Conservation (phyloP, 164 flowering plant genomes). For the Vitis labrusca region DNA sequence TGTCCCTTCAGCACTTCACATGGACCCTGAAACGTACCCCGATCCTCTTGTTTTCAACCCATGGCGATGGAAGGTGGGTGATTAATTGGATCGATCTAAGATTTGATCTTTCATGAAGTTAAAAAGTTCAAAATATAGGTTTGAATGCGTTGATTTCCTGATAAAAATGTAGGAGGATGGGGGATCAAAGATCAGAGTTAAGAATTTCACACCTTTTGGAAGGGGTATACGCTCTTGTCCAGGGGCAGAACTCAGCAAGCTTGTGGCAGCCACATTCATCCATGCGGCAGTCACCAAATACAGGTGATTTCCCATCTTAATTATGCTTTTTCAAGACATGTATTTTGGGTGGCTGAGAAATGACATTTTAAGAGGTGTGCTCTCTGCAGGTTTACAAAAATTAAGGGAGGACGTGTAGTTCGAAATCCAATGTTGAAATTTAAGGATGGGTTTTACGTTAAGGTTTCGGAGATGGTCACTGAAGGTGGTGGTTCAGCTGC, state of each 20-base stretch:
- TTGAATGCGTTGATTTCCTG: too few species aligned
- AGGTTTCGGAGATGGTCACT: too few species aligned
- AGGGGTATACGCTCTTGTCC: constrained; percentile 17
- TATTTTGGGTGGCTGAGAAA: too few species aligned
- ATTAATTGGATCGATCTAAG: too few species aligned
- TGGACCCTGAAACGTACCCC: constrained; percentile 13
- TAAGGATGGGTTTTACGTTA: constrained; percentile 9
- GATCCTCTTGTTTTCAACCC: constrained; percentile 35
- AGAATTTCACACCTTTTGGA: constrained; percentile 25
- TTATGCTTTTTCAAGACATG: too few species aligned
- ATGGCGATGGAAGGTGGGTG: constrained; percentile 31
- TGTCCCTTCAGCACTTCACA: constrained; percentile 17
- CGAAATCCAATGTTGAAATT: constrained; percentile 11
- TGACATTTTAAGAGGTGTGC: too few species aligned
- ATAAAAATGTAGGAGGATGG: too few species aligned
- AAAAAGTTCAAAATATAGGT: too few species aligned
- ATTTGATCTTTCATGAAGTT: too few species aligned
- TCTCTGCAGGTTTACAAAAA: constrained; percentile 9
- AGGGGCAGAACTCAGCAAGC: constrained; percentile 11
- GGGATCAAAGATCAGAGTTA: background rate
- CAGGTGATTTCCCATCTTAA: constrained; percentile 8
- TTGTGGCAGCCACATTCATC: constrained; percentile 10
- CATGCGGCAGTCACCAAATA: constrained; percentile 24
- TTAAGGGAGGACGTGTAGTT: constrained; percentile 7
- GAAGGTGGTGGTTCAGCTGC: too few species aligned